phyloP scores from a whole-genome alignment of 2,329 filamentous ascomycete species.

The Penicillium sp. region DNA sequence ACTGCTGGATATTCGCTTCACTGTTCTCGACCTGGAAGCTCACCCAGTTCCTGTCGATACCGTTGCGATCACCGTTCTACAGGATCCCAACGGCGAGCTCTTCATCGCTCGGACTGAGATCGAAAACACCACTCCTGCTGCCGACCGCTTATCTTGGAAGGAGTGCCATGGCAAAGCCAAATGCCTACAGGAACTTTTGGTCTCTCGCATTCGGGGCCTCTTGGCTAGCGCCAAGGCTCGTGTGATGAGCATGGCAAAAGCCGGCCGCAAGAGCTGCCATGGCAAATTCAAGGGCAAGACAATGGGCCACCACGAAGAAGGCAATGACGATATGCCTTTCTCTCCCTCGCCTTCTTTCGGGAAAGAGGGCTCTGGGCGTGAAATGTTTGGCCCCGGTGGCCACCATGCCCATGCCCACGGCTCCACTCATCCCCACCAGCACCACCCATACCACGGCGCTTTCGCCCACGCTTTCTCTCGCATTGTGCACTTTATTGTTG shows the following conservation, averaged over 20 bases:
- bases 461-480: constrained; percentile 42
- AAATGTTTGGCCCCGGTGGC: constrained; percentile 11
- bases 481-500: constrained; percentile 44
- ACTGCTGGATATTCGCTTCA: constrained; percentile 43
- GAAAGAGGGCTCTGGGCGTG: constrained; percentile 4
- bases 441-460: constrained; percentile 33
- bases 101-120: constrained; percentile 39
- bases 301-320: constrained; percentile 4
- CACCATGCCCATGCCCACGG: constrained; percentile 13
- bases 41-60: constrained; percentile 47
- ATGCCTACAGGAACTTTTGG: constrained; percentile 39
- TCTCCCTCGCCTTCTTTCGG: constrained; percentile 9
- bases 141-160: constrained; percentile 41
- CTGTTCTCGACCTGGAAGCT: constrained; percentile 44
- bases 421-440: constrained; percentile 27
- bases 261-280: constrained; percentile 32
- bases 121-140: constrained; percentile 36
- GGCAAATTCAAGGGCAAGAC: constrained; percentile 20
- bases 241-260: constrained; percentile 31
- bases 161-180: constrained; percentile 43
- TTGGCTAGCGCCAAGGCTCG: constrained; percentile 39
- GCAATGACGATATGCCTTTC: constrained; percentile 4
- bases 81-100: constrained; percentile 35
- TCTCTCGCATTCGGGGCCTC: constrained; percentile 41
- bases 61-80: constrained; percentile 41